phyloP scores from a whole-genome alignment of 2,329 filamentous ascomycete genomes.

The Pyricularia sp. region DNA sequence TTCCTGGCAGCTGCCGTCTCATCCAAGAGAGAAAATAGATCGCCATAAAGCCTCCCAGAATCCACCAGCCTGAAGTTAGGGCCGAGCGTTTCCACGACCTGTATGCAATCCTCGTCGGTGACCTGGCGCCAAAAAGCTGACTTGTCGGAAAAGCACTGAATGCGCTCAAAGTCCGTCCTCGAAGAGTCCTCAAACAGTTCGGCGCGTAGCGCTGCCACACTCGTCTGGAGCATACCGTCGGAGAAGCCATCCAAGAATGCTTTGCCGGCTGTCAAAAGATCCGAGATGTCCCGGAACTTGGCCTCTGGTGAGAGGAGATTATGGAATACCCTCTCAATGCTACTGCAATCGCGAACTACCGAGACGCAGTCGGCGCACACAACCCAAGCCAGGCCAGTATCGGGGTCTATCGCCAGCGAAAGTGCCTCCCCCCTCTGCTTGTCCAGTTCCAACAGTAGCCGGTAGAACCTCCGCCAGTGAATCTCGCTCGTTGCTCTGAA shows the following conservation, averaged over 20 bases:
- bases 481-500: conserved; percentile 62
- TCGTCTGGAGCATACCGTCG: conserved; percentile 53
- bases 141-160: conserved; percentile 66
- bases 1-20: conserved; percentile 30
- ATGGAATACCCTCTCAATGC: conserved; percentile 60
- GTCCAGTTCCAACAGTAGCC: conserved; percentile 73
- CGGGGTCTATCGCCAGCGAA: conserved; percentile 60
- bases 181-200: conserved; percentile 66
- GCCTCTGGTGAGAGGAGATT: conserved; percentile 43
- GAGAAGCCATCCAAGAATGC: conserved; percentile 60
- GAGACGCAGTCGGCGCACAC: conserved; percentile 72
- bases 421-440: conserved; percentile 73
- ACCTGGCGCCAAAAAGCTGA: conserved; percentile 68
- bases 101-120: conserved; percentile 65
- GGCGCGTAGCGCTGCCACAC: conserved; percentile 51
- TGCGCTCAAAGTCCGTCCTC: conserved; percentile 56
- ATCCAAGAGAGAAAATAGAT: conserved; percentile 34
- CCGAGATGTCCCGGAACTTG: conserved; percentile 39
- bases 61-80: conserved; percentile 48
- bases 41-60: conserved; percentile 34
- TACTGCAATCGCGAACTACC: conserved; percentile 66
- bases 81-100: conserved; percentile 56
- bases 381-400: conserved; percentile 65
- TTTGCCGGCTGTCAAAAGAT: conserved; percentile 55
- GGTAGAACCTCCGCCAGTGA: conserved; percentile 86